A percentile compares a stretch with the other conserved stretches of the same genome.
Evolutionary conservation across 192 early-diverging fungal genomes (phyloP).

Genomic region (Gigaspora rosea): DNA sequence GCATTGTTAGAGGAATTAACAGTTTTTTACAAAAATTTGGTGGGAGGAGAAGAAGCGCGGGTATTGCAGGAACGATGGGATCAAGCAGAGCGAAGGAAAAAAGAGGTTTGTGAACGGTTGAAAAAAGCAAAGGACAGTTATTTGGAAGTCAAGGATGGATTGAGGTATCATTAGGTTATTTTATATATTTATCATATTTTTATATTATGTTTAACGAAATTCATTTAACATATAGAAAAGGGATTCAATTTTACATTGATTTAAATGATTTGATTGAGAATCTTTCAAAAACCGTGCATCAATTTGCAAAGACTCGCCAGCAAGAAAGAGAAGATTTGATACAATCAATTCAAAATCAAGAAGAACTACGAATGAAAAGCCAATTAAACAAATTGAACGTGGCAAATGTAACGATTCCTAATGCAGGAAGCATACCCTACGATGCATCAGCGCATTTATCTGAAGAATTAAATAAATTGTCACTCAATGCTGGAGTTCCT

Average conservation of each 20-base stretch:
- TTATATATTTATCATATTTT: background rate
- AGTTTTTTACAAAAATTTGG: conserved; percentile 69
- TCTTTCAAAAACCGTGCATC: conserved; percentile 52
- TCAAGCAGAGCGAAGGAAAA: conserved; percentile 63
- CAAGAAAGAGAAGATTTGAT: conserved; percentile 64
- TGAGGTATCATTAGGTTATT: conserved; percentile 21
- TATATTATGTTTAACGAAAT: background rate
- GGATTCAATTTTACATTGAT: conserved; percentile 70
- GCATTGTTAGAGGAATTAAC: conserved; percentile 76
- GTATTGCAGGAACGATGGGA: conserved; percentile 71
- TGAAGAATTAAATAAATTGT: conserved; percentile 8
- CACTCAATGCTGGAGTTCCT: background rate
- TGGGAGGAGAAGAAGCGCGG: conserved; percentile 72
- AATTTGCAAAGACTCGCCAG: conserved; percentile 60
- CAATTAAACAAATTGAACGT: conserved; percentile 54
- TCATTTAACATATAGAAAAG: conserved; percentile 46
- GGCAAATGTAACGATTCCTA: conserved; percentile 25
- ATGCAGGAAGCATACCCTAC: background rate
- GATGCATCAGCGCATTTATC: background rate
- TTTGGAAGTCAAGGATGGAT: conserved; percentile 58
- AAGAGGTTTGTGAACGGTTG: conserved; percentile 64
- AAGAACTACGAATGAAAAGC: conserved; percentile 63
- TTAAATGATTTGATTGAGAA: conserved; percentile 59
- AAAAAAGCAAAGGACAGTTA: conserved; percentile 69
- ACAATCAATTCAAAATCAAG: conserved; percentile 53